phyloP scores from a whole-genome alignment of 2,329 filamentous ascomycete species.

The Hypoxylon sp. region DNA sequence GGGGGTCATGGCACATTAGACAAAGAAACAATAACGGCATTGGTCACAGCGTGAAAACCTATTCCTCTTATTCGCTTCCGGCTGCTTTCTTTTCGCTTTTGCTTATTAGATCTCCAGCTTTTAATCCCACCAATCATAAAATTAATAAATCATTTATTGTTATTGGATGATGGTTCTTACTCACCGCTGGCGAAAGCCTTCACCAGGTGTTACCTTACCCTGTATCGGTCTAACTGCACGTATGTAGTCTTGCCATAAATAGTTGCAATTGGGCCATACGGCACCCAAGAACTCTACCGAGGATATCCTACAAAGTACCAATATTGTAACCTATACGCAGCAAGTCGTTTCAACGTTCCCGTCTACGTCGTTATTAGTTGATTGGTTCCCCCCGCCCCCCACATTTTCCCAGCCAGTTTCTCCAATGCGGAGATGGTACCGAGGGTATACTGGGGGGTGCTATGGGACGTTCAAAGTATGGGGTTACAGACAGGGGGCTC shows the following conservation, averaged over 20 bases:
- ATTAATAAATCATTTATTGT: slow-evolving; percentile 8
- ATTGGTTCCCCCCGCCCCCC: slow-evolving; percentile 51
- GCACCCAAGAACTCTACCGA: slow-evolving; percentile 10
- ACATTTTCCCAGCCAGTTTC: slow-evolving; percentile 51
- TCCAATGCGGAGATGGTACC: slow-evolving; percentile 59
- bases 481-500: slow-evolving; percentile 36
- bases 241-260: background rate
- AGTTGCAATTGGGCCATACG: background rate
- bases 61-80: slow-evolving; percentile 9
- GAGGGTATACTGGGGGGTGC: slow-evolving; percentile 20
- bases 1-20: slow-evolving; percentile 5
- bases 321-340: slow-evolving; percentile 33
- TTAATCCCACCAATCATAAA: slow-evolving; percentile 23
- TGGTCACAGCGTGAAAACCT: background rate
- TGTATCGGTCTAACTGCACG: background rate
- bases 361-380: slow-evolving; percentile 19
- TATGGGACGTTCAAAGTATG: slow-evolving; percentile 33
- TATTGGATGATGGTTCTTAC: slow-evolving; percentile 3
- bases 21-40: slow-evolving; percentile 6
- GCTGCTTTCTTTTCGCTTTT: slow-evolving; percentile 3
- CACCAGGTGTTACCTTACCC: background rate
- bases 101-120: background rate
- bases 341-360: slow-evolving; percentile 27
- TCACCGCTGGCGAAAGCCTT: slow-evolving; percentile 5
- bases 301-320: slow-evolving; percentile 19